Conservation (phyloP, 2,329 filamentous ascomycete species). For the Calonectria pauciramosa region DNA sequence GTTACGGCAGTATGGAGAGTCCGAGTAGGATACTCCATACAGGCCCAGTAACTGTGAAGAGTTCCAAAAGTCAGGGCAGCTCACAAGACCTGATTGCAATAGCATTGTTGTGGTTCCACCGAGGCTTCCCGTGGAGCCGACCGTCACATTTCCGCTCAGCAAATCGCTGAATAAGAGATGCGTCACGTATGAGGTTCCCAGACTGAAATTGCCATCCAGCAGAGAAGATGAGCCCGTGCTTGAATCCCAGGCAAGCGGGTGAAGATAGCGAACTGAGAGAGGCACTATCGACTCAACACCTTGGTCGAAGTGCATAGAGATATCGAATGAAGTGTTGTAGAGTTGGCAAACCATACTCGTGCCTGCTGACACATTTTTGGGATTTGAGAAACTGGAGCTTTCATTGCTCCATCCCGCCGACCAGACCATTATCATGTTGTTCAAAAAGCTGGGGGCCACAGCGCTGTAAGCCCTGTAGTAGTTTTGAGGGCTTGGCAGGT, state of each 20-base stretch:
- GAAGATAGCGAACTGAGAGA: not conserved
- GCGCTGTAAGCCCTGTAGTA: not conserved
- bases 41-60: not conserved
- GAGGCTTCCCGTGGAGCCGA: not conserved
- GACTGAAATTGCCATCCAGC: not conserved
- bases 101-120: not conserved
- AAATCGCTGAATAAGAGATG: not conserved
- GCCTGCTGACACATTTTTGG: not conserved
- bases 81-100: not conserved
- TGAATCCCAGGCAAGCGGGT: not conserved
- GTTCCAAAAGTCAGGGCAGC: conserved; percentile 5
- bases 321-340: not conserved
- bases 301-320: not conserved
- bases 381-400: not conserved
- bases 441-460: not conserved
- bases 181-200: not conserved
- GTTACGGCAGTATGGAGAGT: not conserved
- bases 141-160: not conserved
- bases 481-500: not conserved
- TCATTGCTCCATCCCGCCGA: not conserved
- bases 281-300: not conserved
- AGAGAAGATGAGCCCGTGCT: not conserved
- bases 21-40: not conserved
- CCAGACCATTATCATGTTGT: not conserved
- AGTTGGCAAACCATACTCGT: not conserved